Conservation (phyloP, 371 early-diverging fungal genomes). For the Chytridiales sp. region DNA sequence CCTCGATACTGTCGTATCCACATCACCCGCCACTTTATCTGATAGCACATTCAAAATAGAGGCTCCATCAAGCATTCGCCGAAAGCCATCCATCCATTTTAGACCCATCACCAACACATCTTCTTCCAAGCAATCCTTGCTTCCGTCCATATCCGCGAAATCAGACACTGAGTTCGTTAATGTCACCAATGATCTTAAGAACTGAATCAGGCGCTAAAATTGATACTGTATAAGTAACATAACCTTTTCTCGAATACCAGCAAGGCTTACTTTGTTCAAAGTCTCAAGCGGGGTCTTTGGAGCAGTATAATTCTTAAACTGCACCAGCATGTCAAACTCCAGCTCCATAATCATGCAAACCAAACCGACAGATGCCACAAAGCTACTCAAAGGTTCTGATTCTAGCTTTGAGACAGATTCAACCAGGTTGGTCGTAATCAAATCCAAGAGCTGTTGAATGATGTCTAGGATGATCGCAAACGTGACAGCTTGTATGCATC, state of each 20-base stretch:
- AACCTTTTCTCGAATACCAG: neutral
- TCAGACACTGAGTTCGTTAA: constrained; percentile 3
- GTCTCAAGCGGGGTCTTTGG: neutral
- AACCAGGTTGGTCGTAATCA: constrained; percentile 1
- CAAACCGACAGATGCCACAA: constrained; percentile 12
- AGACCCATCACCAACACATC: too few relatives aligned
- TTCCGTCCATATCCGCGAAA: constrained; percentile 17
- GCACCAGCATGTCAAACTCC: constrained; percentile 7
- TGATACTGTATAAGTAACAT: neutral
- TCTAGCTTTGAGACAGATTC: neutral
- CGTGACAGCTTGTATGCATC: constrained; percentile 13
- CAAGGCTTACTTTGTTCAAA: neutral
- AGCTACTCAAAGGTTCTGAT: constrained; percentile 2
- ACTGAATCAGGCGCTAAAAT: neutral
- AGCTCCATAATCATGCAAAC: constrained; percentile 15
- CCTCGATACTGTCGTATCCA: neutral
- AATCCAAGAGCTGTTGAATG: neutral
- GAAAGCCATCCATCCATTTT: too few relatives aligned
- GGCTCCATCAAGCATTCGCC: too few relatives aligned
- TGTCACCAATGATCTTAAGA: neutral
- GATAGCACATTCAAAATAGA: too few relatives aligned
- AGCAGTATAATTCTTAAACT: constrained; percentile 11
- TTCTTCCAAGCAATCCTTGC: too few relatives aligned
- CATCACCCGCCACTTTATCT: neutral
- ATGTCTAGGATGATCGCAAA: neutral